Evolutionary conservation across 345 rosid genomes (phyloP), one percentile per base, ranked within the genome.

Genomic region (Ailanthus altissimus): DNA sequence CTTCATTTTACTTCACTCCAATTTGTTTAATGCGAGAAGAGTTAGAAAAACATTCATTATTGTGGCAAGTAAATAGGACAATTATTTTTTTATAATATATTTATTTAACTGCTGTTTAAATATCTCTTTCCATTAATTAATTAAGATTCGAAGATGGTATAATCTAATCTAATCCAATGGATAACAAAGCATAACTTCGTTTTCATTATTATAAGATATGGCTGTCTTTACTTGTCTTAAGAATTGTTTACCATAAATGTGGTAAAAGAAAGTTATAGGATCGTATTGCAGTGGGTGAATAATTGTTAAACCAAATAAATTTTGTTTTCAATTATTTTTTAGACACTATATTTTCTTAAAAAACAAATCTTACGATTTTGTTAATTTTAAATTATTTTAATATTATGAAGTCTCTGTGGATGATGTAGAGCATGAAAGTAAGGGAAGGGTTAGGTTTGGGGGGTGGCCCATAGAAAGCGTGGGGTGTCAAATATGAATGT

Each of bases 401-500:
- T n/a, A n/a, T n/a, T n/a, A n/a, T n/a, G n/a, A n/a, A n/a, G n/a
- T n/a, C n/a, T n/a, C n/a, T n/a, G n/a, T 23, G 36, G 73, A 26
- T 68, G 7, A 16, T 11, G 13, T 16, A 45, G 45, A 18, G 59
- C 38, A 50, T 13, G 25, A 36, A 18, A 54, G 18, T 16, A 18
- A 60, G 14, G 10, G 67, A 16, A 25, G 68, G 68, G 25, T 73
- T 36, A 10, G 68, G 76, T 45, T 26, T 23, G 28, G 28, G 42
- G 28, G 20, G 5, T 42, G 68, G 76, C n/a, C 43, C 76, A 60
- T 18, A 28, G 11, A 46, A n/a, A 73, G 67, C 57, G 67, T 18
- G 63, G 62, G 46, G 5, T 54, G 25, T 5, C 10, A 46, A 25
- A 21, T n/a, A 14, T 38, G 46, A 16, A 42, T 57, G 77, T 64